These are phyloP conservation scores for Apiotrichum veenhuisii DNA, from an alignment of 1,284 basidiomycete genomes.

Conservation along the genomic window DNA sequence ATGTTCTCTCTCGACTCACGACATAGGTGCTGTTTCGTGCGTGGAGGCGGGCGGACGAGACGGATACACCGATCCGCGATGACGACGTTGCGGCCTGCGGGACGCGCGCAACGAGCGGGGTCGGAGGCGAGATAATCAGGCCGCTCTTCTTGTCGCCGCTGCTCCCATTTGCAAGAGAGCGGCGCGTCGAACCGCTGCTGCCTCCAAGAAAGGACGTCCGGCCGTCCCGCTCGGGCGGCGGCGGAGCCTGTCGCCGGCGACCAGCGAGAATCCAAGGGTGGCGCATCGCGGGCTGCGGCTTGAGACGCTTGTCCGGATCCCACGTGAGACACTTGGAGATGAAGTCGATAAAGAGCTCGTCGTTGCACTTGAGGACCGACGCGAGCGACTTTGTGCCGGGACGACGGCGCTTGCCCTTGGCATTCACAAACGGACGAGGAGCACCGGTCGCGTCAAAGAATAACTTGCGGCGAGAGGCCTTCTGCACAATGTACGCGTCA, in stretches of 20 bases:
- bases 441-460: slow-evolving; percentile 95
- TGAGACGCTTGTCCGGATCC: slow-evolving; percentile 95
- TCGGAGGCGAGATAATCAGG: slow-evolving; percentile 42
- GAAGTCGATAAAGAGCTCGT: slow-evolving; percentile 60
- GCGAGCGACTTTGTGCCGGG: slow-evolving; percentile 86
- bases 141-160: slow-evolving; percentile 20
- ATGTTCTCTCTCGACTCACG: slow-evolving; percentile 10
- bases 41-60: slow-evolving; percentile 19
- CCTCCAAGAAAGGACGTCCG: slow-evolving; percentile 10
- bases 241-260: slow-evolving; percentile 51
- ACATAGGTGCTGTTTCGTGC: slow-evolving; percentile 23
- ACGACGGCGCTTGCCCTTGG: slow-evolving; percentile 86
- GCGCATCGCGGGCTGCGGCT: slow-evolving; percentile 87
- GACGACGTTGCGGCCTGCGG: slow-evolving; percentile 14
- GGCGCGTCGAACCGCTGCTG: slow-evolving; percentile 9
- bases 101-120: slow-evolving; percentile 41
- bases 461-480: slow-evolving; percentile 85
- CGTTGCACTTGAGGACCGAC: slow-evolving; percentile 81
- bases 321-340: slow-evolving; percentile 92
- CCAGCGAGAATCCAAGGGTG: slow-evolving; percentile 75
- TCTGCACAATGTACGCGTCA: slow-evolving; percentile 90
- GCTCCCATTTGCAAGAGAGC: neutral
- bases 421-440: slow-evolving; percentile 90
- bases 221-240: slow-evolving; percentile 14
- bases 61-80: slow-evolving; percentile 22